Evolutionary conservation across 2,329 filamentous ascomycete species (phyloP), one percentile per base, ranked within the genome.

Genomic region (Cordyceps sp.): DNA sequence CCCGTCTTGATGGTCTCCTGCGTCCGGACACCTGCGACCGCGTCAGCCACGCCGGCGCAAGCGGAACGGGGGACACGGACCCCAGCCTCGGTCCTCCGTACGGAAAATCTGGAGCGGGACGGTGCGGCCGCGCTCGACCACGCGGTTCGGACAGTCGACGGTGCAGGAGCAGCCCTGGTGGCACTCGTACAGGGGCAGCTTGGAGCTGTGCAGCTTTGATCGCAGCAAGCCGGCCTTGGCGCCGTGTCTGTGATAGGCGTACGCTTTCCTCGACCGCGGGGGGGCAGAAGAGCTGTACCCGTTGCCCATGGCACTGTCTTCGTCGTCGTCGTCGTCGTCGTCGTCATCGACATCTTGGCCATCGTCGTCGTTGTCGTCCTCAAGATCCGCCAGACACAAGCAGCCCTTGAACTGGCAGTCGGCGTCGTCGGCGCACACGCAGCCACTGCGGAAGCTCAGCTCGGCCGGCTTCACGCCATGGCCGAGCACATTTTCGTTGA

Each of bases 41-140:
- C n/a, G n/a, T n/a, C 4, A 19, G 21, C 12, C 9, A 7, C 2
- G 17, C n/a, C n/a, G n/a, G n/a, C n/a, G n/a, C n/a, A n/a, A n/a
- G n/a, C n/a, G n/a, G n/a, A n/a, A n/a, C 4, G 7, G 4, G 24
- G n/a, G 22, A 25, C 15, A 23, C 61, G 42, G 50, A 71, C 77
- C 83, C 83, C 81, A 92, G 22, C 83, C 83, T 29, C 81, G 70
- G 30, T 74, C 63, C 2, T 47, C 42, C 0, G 83, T 88, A 33
- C 75, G 72, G 51, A 90, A 90, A 14, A 92, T 81, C 43, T 85
- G 72, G 2, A 92, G 57, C 2, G 73, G 67, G 1, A 90, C 61
- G 29, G 64, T 69, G 3, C 83, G 63, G 0, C 83, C 82, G 30
- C 76, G 66, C 45, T 84, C 78, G 0, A 90, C 81, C 1, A 86